Conservation (phyloP, 2,329 filamentous ascomycete genomes). For the Lachnellula occidentalis region DNA sequence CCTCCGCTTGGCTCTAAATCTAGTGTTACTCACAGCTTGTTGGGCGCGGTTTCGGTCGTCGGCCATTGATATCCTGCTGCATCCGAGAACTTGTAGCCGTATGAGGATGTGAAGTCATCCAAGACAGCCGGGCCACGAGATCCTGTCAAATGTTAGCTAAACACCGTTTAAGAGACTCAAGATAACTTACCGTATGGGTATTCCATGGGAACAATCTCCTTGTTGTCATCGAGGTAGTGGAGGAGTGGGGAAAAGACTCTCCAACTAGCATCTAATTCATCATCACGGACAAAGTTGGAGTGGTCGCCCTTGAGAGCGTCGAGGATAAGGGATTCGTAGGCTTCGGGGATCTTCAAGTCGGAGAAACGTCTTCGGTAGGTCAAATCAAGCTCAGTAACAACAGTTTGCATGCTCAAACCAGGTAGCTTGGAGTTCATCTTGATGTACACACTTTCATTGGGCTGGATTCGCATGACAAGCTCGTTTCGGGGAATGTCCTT, state of each 20-base stretch:
- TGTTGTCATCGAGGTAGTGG: constrained; percentile 98
- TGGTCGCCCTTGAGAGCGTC: constrained; percentile 98
- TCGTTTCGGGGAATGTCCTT: constrained; percentile 99
- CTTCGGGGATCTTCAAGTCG: constrained; percentile 98
- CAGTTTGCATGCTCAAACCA: constrained; percentile 98
- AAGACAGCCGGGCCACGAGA: constrained; percentile 94
- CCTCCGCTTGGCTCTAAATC: constrained; percentile 11
- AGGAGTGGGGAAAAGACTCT: constrained; percentile 96
- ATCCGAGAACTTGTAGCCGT: constrained; percentile 97
- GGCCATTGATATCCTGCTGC: constrained; percentile 95
- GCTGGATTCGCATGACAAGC: constrained; percentile 97
- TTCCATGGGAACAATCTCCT: constrained; percentile 99
- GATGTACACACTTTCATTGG: constrained; percentile 99
- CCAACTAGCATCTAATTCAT: constrained; percentile 96
- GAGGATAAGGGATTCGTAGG: constrained; percentile 94
- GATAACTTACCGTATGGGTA: constrained; percentile 85
- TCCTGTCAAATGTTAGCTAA: constrained; percentile 46
- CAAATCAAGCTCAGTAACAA: constrained; percentile 95
- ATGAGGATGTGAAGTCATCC: constrained; percentile 96
- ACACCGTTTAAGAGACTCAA: not conserved
- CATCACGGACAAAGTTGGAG: constrained; percentile 97
- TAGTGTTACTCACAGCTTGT: constrained; percentile 67
- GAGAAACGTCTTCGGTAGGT: constrained; percentile 98
- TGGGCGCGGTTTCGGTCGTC: constrained; percentile 65
- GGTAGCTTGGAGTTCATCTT: constrained; percentile 99